Percentiles rank a stretch among this genome's conserved stretches.
Conservation (phyloP, 148 eudicot species). For the Cornus florida region DNA sequence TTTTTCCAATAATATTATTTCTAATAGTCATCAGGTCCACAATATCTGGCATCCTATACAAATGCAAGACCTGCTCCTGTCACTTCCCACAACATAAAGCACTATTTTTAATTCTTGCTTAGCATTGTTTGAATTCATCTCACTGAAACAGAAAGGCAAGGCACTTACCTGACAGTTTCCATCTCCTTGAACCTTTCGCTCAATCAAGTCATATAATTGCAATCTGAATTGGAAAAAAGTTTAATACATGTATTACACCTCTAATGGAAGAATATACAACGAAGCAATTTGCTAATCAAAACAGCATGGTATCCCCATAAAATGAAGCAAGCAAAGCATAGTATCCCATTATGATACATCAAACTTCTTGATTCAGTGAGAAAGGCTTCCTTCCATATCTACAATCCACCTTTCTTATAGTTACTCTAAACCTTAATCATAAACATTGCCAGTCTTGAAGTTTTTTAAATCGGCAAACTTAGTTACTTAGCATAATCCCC, state of each 20-base stretch:
- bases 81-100: background rate
- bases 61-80: background rate
- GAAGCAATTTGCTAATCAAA: background rate
- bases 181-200: conserved; percentile 89
- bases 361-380: background rate
- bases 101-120: background rate
- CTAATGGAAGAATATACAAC: background rate
- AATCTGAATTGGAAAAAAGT: conserved; percentile 55
- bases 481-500: too few relatives aligned
- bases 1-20: background rate
- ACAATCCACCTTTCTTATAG: too few relatives aligned
- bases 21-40: background rate
- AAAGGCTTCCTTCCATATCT: background rate
- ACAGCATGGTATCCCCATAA: conserved; percentile 7
- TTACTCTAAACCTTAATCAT: too few relatives aligned
- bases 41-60: background rate
- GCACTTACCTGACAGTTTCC: conserved; percentile 90
- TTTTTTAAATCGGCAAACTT: too few relatives aligned
- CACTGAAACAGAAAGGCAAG: conserved; percentile 1
- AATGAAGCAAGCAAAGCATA: conserved; percentile 9
- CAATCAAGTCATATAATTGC: conserved; percentile 85
- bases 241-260: background rate
- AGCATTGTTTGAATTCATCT: background rate
- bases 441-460: too few relatives aligned
- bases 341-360: background rate